Evolutionary conservation across 2,329 filamentous ascomycete genomes (phyloP).

Genomic region (Ophiostoma sp.): DNA sequence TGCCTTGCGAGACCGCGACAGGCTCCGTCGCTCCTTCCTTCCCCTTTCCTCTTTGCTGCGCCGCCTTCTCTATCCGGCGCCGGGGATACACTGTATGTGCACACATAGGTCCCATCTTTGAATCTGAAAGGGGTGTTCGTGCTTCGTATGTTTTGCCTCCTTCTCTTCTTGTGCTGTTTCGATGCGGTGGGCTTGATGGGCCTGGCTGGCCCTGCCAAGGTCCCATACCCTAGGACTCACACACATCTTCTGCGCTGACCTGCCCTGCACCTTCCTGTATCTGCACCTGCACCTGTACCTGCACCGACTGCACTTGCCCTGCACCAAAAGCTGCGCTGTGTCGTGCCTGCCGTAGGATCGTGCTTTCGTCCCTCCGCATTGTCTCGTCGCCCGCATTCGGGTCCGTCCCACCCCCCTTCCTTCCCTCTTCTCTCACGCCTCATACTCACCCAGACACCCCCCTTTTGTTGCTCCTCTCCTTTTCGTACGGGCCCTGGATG

Average conservation of each 20-base stretch:
- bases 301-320: not conserved
- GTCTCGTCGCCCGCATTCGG: conserved; percentile 3
- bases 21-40: not conserved
- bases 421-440: conserved; percentile 3
- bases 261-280: conserved; percentile 12
- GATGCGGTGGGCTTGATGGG: not conserved
- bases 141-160: conserved; percentile 13
- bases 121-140: not conserved
- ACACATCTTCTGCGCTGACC: not conserved
- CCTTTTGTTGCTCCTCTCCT: conserved; percentile 1
- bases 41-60: not conserved
- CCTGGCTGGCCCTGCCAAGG: not conserved
- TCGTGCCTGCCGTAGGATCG: conserved; percentile 16
- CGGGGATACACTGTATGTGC: not conserved
- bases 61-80: conserved; percentile 5
- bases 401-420: conserved; percentile 19
- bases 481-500: not conserved
- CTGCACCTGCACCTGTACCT: not conserved
- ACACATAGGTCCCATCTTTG: not conserved
- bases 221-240: not conserved
- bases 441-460: not conserved
- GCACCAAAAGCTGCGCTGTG: conserved; percentile 5
- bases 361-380: conserved; percentile 7
- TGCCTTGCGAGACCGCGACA: not conserved
- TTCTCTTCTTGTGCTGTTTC: not conserved